phyloP scores from a whole-genome alignment of 495 filamentous ascomycete genomes.

The Aspergillus homomorphus region DNA sequence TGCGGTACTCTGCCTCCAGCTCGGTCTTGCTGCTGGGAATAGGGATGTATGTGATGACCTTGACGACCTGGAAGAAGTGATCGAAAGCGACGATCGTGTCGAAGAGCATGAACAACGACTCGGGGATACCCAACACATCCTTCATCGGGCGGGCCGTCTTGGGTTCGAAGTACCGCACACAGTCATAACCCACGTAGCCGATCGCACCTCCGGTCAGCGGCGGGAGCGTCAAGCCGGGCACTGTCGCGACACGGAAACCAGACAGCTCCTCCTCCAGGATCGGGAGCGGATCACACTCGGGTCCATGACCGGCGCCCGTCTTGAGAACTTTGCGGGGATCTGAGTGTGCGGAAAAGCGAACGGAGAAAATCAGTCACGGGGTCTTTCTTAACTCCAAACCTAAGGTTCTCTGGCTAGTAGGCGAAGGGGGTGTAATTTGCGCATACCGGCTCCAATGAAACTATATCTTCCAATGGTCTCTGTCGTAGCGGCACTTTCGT shows the following conservation, averaged over 20 bases:
- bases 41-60: constrained; percentile 83
- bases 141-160: constrained; percentile 82
- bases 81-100: constrained; percentile 95
- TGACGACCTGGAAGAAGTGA: constrained; percentile 87
- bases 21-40: constrained; percentile 48
- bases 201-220: constrained; percentile 87
- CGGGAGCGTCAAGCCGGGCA: constrained; percentile 78
- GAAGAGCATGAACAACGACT: constrained; percentile 96
- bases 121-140: constrained; percentile 82
- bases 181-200: constrained; percentile 96
- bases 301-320: constrained; percentile 83
- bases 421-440: background rate
- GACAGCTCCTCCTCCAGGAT: constrained; percentile 75
- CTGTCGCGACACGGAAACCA: constrained; percentile 68
- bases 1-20: constrained; percentile 59
- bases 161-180: constrained; percentile 95
- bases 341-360: constrained; percentile 20
- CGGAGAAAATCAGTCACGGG: background rate
- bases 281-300: constrained; percentile 76
- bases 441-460: constrained; percentile 82
- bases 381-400: background rate
- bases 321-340: constrained; percentile 82
- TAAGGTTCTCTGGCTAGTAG: background rate
- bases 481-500: constrained; percentile 87
- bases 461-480: constrained; percentile 92